These are phyloP conservation scores for Calocybe indica DNA, from an alignment of 768 basidiomycete species.

Conservation along the genomic window DNA sequence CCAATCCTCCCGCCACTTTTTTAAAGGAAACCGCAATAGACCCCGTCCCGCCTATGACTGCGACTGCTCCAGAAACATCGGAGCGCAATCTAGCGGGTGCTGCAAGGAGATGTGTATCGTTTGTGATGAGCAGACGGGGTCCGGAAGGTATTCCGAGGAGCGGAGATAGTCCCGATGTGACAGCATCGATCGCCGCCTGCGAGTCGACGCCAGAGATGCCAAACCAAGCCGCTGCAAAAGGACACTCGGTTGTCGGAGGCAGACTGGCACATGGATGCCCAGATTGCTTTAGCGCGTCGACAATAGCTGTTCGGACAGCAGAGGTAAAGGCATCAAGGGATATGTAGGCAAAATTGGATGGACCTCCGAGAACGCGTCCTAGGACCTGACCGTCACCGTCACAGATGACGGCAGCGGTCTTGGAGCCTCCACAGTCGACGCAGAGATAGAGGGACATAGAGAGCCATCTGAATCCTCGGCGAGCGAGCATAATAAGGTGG, in stretches of 20 bases:
- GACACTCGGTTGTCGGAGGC: conserved; percentile 25
- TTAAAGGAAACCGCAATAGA: conserved; percentile 67
- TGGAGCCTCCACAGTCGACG: conserved; percentile 87
- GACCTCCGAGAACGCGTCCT: conserved; percentile 65
- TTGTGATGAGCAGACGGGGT: conserved; percentile 55
- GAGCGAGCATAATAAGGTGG: not conserved
- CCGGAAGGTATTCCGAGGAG: conserved; percentile 56
- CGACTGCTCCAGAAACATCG: conserved; percentile 58
- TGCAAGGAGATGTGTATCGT: conserved; percentile 83
- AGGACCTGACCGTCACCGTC: conserved; percentile 52
- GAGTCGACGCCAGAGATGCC: conserved; percentile 82
- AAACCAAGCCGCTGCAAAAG: conserved; percentile 74
- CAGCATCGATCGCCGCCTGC: conserved; percentile 48
- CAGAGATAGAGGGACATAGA: conserved; percentile 66
- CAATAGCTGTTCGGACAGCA: conserved; percentile 46
- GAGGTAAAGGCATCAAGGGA: conserved; percentile 52
- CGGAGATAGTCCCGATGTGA: conserved; percentile 47
- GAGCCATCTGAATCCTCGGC: not conserved
- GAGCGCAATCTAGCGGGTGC: conserved; percentile 62
- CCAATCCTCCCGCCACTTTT: conserved; percentile 32
- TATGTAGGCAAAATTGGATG: conserved; percentile 85
- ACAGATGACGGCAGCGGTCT: conserved; percentile 73
- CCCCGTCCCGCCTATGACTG: conserved; percentile 80
- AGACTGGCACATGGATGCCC: conserved; percentile 27
- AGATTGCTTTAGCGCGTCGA: conserved; percentile 39